Percentiles rank a stretch among this genome's conserved stretches.
Evolutionary conservation across 352 stramenopile genomes (phyloP).

Genomic region (Pythium volutum): DNA sequence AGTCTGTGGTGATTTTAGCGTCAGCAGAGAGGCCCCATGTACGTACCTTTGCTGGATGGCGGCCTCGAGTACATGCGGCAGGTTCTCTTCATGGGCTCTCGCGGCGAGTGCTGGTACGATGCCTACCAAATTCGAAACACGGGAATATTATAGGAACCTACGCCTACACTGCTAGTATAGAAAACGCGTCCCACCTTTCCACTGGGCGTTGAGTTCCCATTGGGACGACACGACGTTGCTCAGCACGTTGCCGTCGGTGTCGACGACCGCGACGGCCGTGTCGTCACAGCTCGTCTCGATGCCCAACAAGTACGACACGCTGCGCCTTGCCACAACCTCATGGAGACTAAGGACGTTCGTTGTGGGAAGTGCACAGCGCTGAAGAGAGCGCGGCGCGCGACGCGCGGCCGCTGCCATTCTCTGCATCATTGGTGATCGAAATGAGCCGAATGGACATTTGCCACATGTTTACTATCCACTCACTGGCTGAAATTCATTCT

Average conservation of each 20-base stretch:
- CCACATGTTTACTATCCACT: neutral
- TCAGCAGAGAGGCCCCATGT: neutral
- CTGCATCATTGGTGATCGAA: conserved; percentile 5
- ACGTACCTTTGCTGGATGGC: conserved; percentile 86
- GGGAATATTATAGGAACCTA: too few species aligned
- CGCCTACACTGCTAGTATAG: too few species aligned
- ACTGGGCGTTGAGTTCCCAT: conserved; percentile 85
- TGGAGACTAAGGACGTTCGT: neutral
- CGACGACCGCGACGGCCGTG: conserved; percentile 89
- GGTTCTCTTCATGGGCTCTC: conserved; percentile 92
- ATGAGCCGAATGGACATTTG: neutral
- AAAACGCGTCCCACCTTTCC: too few species aligned
- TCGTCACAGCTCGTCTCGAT: conserved; percentile 97
- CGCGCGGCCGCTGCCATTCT: neutral
- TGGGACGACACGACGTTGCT: conserved; percentile 94
- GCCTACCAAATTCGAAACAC: conserved; percentile 52
- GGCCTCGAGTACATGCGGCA: conserved; percentile 92
- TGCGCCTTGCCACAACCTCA: neutral
- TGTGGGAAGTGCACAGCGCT: neutral
- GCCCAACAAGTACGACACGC: conserved; percentile 83
- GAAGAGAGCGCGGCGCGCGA: neutral
- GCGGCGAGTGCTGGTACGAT: conserved; percentile 96
- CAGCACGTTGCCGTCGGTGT: conserved; percentile 89
- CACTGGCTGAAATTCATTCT: neutral
- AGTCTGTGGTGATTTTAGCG: neutral